These are phyloP conservation scores for Aphanomyces invadans DNA, from an alignment of 352 stramenopile genomes.

Conservation along the genomic window DNA sequence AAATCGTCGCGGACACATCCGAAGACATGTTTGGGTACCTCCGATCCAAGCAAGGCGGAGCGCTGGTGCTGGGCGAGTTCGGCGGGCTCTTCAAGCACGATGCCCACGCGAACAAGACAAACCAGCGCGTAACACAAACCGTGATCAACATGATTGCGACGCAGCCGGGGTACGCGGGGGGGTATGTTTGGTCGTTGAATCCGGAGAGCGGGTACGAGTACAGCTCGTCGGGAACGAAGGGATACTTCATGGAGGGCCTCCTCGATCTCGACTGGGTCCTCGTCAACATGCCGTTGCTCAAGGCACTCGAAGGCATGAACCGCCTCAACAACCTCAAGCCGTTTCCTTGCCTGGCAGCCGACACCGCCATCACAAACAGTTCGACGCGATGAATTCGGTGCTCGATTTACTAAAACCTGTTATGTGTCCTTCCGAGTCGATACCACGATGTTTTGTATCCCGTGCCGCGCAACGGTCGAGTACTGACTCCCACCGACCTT, in stretches of 20 bases:
- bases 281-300: slow-evolving; percentile 34
- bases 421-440: no score
- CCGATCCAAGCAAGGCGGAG: slow-evolving; percentile 33
- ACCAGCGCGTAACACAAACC: slow-evolving; percentile 54
- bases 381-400: no score
- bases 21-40: slow-evolving; percentile 72
- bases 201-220: slow-evolving; percentile 68
- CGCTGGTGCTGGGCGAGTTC: slow-evolving; percentile 60
- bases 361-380: no score
- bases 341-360: not conserved
- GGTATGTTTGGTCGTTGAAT: slow-evolving; percentile 74
- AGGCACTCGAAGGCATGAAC: slow-evolving; percentile 4
- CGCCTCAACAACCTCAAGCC: not conserved
- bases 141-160: slow-evolving; percentile 51
- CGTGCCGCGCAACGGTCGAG: no score
- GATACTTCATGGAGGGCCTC: slow-evolving; percentile 53
- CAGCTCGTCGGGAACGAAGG: slow-evolving; percentile 53
- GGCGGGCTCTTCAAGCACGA: slow-evolving; percentile 55
- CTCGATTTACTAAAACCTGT: no score
- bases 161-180: slow-evolving; percentile 42
- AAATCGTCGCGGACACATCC: slow-evolving; percentile 53
- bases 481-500: no score
- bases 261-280: slow-evolving; percentile 63
- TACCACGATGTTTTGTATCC: no score
- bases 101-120: slow-evolving; percentile 42